Evolutionary conservation across 2,329 filamentous ascomycete genomes (phyloP).

Genomic region (Aspergillus calidoustus): DNA sequence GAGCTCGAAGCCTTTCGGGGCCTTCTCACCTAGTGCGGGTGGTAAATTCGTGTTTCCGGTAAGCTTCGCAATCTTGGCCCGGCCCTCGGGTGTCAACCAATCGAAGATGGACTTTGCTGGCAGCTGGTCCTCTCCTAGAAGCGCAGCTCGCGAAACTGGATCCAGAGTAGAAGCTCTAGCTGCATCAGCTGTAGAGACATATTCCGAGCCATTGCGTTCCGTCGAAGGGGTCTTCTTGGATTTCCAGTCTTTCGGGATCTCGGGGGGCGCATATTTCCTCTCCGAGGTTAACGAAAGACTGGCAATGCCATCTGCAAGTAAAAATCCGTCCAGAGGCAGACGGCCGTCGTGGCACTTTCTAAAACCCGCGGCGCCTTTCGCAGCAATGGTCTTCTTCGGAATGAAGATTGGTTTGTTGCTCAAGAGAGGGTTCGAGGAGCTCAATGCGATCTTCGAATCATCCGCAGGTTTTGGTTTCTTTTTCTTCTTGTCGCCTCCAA

Average conservation of each 20-base stretch:
- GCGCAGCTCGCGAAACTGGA: conserved; percentile 73
- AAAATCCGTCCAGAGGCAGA: conserved; percentile 78
- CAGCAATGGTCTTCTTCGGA: conserved; percentile 63
- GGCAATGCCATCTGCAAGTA: conserved; percentile 63
- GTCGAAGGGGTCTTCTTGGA: conserved; percentile 58
- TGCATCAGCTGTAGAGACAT: conserved; percentile 73
- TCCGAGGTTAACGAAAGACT: conserved; percentile 53
- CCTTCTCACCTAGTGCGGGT: conserved; percentile 73
- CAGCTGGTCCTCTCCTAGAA: conserved; percentile 79
- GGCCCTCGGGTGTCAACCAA: conserved; percentile 77
- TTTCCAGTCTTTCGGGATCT: conserved; percentile 67
- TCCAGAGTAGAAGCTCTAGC: conserved; percentile 78
- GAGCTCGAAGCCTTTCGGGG: conserved; percentile 65
- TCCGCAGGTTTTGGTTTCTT: conserved; percentile 55
- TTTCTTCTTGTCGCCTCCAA: conserved; percentile 83
- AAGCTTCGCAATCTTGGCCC: conserved; percentile 74
- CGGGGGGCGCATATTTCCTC: conserved; percentile 50
- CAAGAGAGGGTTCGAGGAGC: conserved; percentile 66
- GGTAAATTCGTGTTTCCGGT: conserved; percentile 80
- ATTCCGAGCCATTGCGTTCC: conserved; percentile 45
- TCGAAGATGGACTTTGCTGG: conserved; percentile 96
- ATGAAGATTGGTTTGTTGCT: conserved; percentile 74
- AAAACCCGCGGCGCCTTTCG: conserved; percentile 53
- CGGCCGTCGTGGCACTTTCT: conserved; percentile 83
- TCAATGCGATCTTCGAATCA: conserved; percentile 45